Evolutionary conservation across 2,329 filamentous ascomycete genomes (phyloP), one percentile per base, ranked within the genome.

Genomic region (Chaetothyriales sp.): DNA sequence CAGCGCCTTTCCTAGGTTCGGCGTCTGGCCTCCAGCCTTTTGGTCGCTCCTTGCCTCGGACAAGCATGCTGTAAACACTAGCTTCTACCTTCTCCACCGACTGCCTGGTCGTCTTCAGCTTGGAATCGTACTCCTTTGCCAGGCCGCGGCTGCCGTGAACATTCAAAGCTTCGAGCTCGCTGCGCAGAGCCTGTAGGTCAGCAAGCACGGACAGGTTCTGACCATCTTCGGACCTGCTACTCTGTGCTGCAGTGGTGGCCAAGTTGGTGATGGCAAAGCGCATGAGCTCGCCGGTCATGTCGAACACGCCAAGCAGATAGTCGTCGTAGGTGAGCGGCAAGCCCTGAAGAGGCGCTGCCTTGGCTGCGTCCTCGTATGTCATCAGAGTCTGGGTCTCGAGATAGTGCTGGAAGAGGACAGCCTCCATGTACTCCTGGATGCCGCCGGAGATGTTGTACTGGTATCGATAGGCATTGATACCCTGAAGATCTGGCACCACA

Each of bases 251-350:
- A 15, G 32, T 39, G 4, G 88, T 84, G 1, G 88, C 88, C 65
- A 94, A 84, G 22, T 81, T 80, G 5, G 89, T 89, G 48, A 95
- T 92, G 0, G 87, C 88, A 67, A 95, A 96, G 26, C 89, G 79
- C 92, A 98, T 98, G 72, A 96, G 75, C 70, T 98, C 92, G 42
- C 92, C 92, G 1, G 89, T 89, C 59, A 96, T 77, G 66, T 98
- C 92, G 62, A 95, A 95, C 2, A 98, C 69, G 7, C 90, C 92
- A 55, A 92, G 82, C 52, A 95, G 70, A 64, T 95, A 96, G 66
- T 98, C 92, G 50, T 90, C 80, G 22, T 81, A 75, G 1, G 84
- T 86, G 18, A 95, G 72, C 0, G 73, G 61, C 2, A 95, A 75
- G 1, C 73, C 74, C 0, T 69, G 65, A 39, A 39, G 32, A 0